Conservation (phyloP, 225 moss, liverwort and hornwort species). For the Pleurozium schreberi region DNA sequence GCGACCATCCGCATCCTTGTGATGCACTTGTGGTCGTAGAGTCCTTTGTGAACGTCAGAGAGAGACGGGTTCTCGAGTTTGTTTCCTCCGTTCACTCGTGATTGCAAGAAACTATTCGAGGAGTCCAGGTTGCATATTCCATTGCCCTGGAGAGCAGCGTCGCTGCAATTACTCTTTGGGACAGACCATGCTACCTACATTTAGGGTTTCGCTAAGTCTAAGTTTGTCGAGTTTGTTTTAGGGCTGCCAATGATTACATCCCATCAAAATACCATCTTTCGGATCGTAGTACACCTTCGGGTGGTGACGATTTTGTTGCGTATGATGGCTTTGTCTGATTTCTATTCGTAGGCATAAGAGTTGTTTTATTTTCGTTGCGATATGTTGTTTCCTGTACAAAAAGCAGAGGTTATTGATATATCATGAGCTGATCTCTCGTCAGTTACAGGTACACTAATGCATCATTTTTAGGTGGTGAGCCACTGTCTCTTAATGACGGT, state of each 20-base stretch:
- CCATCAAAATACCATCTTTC: not conserved
- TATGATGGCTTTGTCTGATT: not conserved
- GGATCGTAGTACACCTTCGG: not conserved
- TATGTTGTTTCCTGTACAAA: not conserved
- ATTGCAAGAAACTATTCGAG: not conserved
- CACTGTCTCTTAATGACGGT: conserved; percentile 2
- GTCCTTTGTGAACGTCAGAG: not conserved
- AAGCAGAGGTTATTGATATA: conserved; percentile 16
- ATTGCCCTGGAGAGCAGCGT: conserved; percentile 60
- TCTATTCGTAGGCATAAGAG: rapidly evolving
- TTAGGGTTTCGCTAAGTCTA: too few species aligned
- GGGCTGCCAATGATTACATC: not conserved
- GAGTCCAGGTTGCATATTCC: conserved; percentile 33
- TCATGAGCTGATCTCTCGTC: conserved; percentile 26
- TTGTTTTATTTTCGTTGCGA: not conserved
- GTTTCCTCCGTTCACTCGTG: not conserved
- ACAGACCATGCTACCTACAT: conserved; percentile 1
- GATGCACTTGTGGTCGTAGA: conserved; percentile 5
- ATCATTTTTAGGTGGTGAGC: conserved; percentile 29
- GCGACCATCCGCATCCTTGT: not conserved
- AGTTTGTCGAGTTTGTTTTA: too few species aligned
- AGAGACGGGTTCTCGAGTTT: not conserved
- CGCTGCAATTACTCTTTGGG: conserved; percentile 41
- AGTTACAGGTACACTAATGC: conserved; percentile 14
- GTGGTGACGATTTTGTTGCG: not conserved